These are phyloP conservation scores for Talaromyces amestolkiae DNA, from an alignment of 2,329 filamentous ascomycete genomes.

Conservation along the genomic window DNA sequence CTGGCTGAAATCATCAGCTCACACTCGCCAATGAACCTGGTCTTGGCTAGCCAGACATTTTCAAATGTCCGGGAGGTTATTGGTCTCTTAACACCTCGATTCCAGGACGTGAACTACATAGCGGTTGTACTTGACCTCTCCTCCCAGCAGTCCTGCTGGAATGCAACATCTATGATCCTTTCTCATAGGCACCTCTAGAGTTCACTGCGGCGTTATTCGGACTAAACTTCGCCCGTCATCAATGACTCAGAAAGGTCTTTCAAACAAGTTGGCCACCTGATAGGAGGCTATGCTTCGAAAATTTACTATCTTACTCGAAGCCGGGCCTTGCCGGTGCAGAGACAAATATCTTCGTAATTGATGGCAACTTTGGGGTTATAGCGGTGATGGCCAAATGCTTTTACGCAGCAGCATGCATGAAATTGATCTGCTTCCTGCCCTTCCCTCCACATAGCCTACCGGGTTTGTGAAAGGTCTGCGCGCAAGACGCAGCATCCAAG, in stretches of 20 bases:
- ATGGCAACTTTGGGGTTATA: neutral
- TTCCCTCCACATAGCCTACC: neutral
- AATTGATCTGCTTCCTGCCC: conserved; percentile 3
- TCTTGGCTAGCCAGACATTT: no score
- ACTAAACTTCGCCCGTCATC: neutral
- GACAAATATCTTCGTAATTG: conserved; percentile 7
- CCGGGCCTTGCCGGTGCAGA: conserved; percentile 4
- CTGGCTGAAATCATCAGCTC: no score
- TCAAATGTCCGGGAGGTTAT: no score
- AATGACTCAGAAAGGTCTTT: neutral
- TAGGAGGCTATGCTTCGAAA: neutral
- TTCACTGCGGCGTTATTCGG: conserved; percentile 5
- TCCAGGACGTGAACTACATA: no score
- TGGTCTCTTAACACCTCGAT: no score
- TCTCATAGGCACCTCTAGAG: no score
- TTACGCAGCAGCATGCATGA: neutral
- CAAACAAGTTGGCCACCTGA: conserved; percentile 1
- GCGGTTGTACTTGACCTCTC: no score
- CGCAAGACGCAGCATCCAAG: neutral
- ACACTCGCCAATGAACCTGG: no score
- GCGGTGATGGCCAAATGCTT: conserved; percentile 1
- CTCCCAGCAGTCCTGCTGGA: no score
- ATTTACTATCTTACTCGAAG: conserved; percentile 5
- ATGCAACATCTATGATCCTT: no score
- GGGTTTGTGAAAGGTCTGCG: conserved; percentile 2